Base-by-base conservation (phyloP, 306 rosid genomes). In the Quercus cerris region DNA sequence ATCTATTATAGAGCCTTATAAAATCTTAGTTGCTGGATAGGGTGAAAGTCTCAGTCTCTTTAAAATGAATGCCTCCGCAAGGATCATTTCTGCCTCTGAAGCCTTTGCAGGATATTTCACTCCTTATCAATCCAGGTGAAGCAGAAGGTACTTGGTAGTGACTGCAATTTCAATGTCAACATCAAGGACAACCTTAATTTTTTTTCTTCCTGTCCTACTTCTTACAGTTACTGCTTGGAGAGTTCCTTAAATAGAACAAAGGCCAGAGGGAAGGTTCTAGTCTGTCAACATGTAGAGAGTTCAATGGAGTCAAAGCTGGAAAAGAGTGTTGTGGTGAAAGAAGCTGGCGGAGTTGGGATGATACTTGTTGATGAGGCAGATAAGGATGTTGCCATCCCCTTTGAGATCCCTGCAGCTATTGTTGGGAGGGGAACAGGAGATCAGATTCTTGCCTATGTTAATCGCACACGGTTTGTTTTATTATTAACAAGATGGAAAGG, bases 111-210 rank as follows among this genome's bases (percentile, higher is more conserved):
- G 97, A 71, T 92, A 90, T 52, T 92, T 92, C 76, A 92, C 97
- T 81, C 94, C 97, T 61, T 87, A 92, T 84, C 94, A 92, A 92
- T 90, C 97, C 94, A 92, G 97, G 97, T 90, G 97, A 92, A 85
- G 89, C 86, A 84, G 83, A 87, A 88, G 93, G 94, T 88, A 90
- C 85, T 90, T 78, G 70, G 63, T 85, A 84, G 71, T 80, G 79
- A 71, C 80, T 87, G 62, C 62, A 10, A 54, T 35, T 58, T 80
- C 63, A 51, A 82, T 44, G 27, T 61, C 84, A 68, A 67, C 23
- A 69, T 83, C 74, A 59, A 58, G 73, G 75, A 49, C 73, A 77
- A 75, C 13, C 84, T 85, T 63, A 49, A 87, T 73, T 76, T 77
- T 56, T 76, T 76, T 69, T 63, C 75, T 73, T 64, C 82, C 33